Percentiles rank a stretch among this genome's conserved stretches.
phyloP scores from a whole-genome alignment of 768 basidiomycete genomes.

The Chalciporus pseudorubinellus region DNA sequence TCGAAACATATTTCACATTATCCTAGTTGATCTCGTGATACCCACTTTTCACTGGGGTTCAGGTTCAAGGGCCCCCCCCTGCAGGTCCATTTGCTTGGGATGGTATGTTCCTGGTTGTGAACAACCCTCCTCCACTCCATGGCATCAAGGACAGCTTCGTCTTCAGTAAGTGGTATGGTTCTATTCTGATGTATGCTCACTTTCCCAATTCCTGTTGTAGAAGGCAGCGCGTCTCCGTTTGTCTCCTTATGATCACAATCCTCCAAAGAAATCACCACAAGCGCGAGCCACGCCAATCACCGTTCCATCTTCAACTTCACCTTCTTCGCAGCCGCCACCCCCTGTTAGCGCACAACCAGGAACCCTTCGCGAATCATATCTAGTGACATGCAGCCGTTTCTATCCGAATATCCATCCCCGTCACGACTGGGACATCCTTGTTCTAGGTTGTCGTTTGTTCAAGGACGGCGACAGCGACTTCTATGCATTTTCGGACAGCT shows the following conservation, averaged over 20 bases:
- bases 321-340: not conserved
- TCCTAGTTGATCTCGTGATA: too few relatives aligned
- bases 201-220: not conserved
- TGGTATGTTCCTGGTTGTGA: too few relatives aligned
- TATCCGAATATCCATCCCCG: not conserved
- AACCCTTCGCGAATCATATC: not conserved
- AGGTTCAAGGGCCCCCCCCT: too few relatives aligned
- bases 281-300: not conserved
- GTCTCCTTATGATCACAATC: not conserved
- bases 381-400: not conserved
- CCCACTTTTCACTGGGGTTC: too few relatives aligned
- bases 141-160: too few relatives aligned
- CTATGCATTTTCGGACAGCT: not conserved
- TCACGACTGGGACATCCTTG: not conserved
- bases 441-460: not conserved
- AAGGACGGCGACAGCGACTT: not conserved
- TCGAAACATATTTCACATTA: too few relatives aligned
- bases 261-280: not conserved
- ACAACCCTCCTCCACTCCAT: too few relatives aligned
- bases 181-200: not conserved
- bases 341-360: not conserved
- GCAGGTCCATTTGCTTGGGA: too few relatives aligned
- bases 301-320: not conserved
- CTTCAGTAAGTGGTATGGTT: not conserved
- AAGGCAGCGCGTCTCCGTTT: conserved; percentile 12